Base-by-base conservation (phyloP, 805 yeast species). In the Candida germanica region DNA sequence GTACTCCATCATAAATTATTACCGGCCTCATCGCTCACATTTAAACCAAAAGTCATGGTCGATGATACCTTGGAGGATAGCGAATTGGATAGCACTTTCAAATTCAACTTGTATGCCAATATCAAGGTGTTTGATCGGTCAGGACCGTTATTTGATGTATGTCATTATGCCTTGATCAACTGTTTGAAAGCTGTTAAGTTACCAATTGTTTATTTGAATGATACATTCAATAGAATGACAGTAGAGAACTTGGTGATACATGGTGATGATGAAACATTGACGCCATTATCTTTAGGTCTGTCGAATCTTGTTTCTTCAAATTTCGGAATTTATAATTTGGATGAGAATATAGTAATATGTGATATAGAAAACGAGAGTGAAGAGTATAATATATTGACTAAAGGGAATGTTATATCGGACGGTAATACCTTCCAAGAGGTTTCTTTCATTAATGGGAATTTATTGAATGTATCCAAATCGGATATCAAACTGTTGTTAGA, bases 111-210 rank as follows among this genome's bases (percentile, higher is more conserved):
- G 21, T 78, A 79, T 51, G 89, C 91, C 3, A 78, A 79, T 47
- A 67, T 87, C 26, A 80, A 82, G 47, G 87, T 88, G 0, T 80
- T 85, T 47, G 80, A 91, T 32, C 74, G 93, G 39, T 40, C 86
- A 1, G 95, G 95, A 0, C 94, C 96, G 2, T 62, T 83, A 18
- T 80, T 79, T 49, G 96, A 88, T 50, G 59, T 82, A 8, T 81
- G 85, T 31, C 83, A 88, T 78, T 75, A 73, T 14, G 75, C 89
- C 3, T 57, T 87, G 16, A 51, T 83, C 4, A 62, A 71, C 21
- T 93, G 95, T 0, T 60, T 89, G 37, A 54, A 69, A 36, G 66
- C 71, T 35, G 73, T 80, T 3, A 63, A 64, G 44, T 64, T 89
- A 20, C 97, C 97, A 2, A 59, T 70, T 24, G 78, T 86, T 5